Evolutionary conservation across 2,329 filamentous ascomycete species (phyloP).

Genomic region (Leptodontidium sp.): DNA sequence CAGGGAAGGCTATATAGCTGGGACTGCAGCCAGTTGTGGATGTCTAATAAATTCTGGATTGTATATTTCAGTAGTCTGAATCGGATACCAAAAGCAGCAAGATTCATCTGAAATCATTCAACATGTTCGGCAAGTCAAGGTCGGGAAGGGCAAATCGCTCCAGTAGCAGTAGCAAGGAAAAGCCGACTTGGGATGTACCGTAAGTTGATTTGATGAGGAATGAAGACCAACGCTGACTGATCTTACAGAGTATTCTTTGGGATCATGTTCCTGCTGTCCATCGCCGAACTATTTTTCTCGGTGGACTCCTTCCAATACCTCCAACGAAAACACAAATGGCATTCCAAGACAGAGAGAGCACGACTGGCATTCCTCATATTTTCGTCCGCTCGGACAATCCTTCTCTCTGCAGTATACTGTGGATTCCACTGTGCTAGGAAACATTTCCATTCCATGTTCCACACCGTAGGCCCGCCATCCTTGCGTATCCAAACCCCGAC

Average conservation of each 20-base stretch:
- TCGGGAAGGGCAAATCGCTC: background rate
- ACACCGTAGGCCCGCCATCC: constrained; percentile 24
- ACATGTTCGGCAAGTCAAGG: constrained; percentile 1
- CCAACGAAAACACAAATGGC: constrained; percentile 35
- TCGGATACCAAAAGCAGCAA: background rate
- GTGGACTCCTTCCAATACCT: constrained; percentile 36
- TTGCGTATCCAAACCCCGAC: background rate
- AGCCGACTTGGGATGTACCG: constrained; percentile 15
- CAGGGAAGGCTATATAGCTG: background rate
- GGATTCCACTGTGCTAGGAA: constrained; percentile 33
- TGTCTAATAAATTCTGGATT: background rate
- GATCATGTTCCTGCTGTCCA: constrained; percentile 36
- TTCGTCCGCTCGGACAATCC: constrained; percentile 30
- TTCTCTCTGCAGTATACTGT: constrained; percentile 32
- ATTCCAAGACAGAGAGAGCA: constrained; percentile 28
- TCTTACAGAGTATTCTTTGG: constrained; percentile 32
- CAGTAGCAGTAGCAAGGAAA: background rate
- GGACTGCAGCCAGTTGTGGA: background rate
- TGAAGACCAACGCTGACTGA: constrained; percentile 4
- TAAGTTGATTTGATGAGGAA: background rate
- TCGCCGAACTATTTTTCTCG: constrained; percentile 34
- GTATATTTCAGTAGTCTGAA: background rate
- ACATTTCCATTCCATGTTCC: constrained; percentile 35
- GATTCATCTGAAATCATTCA: background rate
- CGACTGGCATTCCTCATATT: constrained; percentile 34